Evolutionary conservation across 108 stramenopile species (phyloP).

Genomic region (Fragilaria radians): DNA sequence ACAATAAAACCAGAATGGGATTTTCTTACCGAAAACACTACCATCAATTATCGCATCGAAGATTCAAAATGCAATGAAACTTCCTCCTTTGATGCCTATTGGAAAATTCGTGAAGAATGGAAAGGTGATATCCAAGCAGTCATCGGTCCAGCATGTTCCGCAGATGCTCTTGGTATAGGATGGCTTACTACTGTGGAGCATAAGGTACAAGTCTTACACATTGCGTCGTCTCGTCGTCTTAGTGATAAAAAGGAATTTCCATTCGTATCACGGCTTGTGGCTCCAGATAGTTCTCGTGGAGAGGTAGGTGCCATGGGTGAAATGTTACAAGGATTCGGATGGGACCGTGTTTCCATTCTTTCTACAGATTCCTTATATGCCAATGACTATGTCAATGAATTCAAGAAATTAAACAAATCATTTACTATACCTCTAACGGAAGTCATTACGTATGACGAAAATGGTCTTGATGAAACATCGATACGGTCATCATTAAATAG

Average conservation of each 20-base stretch:
- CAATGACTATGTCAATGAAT: conserved; percentile 1
- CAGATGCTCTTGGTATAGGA: conserved; percentile 1
- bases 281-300: conserved; percentile 4
- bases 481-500: too few species aligned
- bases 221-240: neutral
- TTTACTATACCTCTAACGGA: too few species aligned
- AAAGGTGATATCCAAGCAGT: neutral
- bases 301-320: conserved; percentile 6
- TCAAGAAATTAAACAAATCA: neutral
- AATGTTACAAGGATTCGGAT: conserved; percentile 7
- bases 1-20: too few species aligned
- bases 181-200: conserved; percentile 3
- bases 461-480: too few species aligned
- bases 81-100: conserved; percentile 9
- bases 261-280: conserved; percentile 6
- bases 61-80: conserved; percentile 10
- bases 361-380: conserved; percentile 11
- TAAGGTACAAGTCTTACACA: conserved; percentile 1
- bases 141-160: conserved; percentile 10
- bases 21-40: too few species aligned
- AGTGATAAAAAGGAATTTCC: conserved; percentile 10
- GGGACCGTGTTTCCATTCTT: conserved; percentile 11
- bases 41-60: conserved; percentile 2
- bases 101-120: conserved; percentile 5
- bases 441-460: too few species aligned